Evolutionary conservation across 169 alveolate genomes (phyloP), one percentile per base, ranked within the genome.

Genomic region (Plasmodium gallinaceum): DNA sequence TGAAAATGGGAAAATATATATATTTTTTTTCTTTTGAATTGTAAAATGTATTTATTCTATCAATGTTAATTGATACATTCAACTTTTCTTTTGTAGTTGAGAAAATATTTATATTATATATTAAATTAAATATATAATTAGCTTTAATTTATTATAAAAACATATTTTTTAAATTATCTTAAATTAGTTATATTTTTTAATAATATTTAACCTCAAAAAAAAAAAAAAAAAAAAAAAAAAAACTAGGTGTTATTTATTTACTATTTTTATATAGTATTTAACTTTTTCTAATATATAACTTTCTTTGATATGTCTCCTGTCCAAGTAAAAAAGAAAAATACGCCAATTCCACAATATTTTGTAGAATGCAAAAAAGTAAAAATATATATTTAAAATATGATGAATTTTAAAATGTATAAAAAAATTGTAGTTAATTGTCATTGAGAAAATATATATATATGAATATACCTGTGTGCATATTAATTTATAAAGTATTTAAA

Each of bases 301-400:
- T 69, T 58, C 91, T 3, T 83, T 83, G 83, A 83, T 62, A 83
- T 83, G 91, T 83, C 91, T 66, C 85, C 91, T 52, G 83, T 73
- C 73, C 91, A 83, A 83, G 91, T 83, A 83, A 83, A 83, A 52
- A 54, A 83, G 51, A 83, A 83, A 83, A 83, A 83, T 51, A 48
- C 9, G 20, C 52, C 64, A 68, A 62, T 68, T 68, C 91, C 66
- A 54, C 39, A 54, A 68, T 83, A 71, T 65, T 52, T 80, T 80
- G 72, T 83, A 62, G 88, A 75, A 62, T 62, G 88, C 66, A 62
- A 75, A 62, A 75, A 45, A 62, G 74, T 45, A 62, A 62, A 68
- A 68, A 9, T 52, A 62, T 72, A 57, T 68, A 32, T 68, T 42
- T 43, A 12, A 9, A 14, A 43, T 14, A n/a, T 45, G 54, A 48